phyloP scores from a whole-genome alignment of 179 eudicot species.

The Spinacia oleracea region DNA sequence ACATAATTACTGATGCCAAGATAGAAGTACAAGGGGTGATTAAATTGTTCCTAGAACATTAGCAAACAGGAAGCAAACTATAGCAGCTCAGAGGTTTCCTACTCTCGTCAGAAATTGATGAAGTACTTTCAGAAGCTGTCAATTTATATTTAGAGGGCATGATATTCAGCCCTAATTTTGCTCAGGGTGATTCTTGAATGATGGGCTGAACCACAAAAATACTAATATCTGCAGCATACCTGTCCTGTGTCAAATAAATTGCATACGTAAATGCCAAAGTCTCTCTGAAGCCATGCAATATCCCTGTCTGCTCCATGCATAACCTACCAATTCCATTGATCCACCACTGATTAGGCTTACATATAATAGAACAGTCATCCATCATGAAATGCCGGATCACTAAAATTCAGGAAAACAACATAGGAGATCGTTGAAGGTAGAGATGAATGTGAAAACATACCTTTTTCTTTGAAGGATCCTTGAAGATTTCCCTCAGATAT shows the following conservation, averaged over 20 bases:
- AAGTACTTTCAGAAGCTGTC: not conserved
- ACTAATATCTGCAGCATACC: slow-evolving; percentile 39
- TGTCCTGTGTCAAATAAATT: slow-evolving; percentile 95
- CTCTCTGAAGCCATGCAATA: slow-evolving; percentile 89
- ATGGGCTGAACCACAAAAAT: not conserved
- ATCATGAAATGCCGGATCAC: not conserved
- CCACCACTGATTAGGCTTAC: not conserved
- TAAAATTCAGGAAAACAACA: not conserved
- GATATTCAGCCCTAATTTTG: no score
- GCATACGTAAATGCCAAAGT: slow-evolving; percentile 88
- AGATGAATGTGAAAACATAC: slow-evolving; percentile 34
- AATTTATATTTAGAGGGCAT: not conserved
- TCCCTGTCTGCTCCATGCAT: slow-evolving; percentile 95
- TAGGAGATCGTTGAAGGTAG: not conserved
- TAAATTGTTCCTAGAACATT: not conserved
- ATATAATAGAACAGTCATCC: not conserved
- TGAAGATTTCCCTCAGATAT: slow-evolving; percentile 83
- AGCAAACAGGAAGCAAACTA: not conserved
- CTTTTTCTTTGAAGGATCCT: slow-evolving; percentile 81
- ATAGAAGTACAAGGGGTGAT: not conserved
- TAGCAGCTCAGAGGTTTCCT: not conserved
- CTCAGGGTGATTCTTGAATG: not conserved
- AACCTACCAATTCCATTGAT: slow-evolving; percentile 45
- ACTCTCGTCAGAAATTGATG: not conserved
- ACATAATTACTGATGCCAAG: not conserved